These are phyloP conservation scores for Hypocrella siamensis DNA, from an alignment of 2,329 filamentous ascomycete species.

Conservation along the genomic window DNA sequence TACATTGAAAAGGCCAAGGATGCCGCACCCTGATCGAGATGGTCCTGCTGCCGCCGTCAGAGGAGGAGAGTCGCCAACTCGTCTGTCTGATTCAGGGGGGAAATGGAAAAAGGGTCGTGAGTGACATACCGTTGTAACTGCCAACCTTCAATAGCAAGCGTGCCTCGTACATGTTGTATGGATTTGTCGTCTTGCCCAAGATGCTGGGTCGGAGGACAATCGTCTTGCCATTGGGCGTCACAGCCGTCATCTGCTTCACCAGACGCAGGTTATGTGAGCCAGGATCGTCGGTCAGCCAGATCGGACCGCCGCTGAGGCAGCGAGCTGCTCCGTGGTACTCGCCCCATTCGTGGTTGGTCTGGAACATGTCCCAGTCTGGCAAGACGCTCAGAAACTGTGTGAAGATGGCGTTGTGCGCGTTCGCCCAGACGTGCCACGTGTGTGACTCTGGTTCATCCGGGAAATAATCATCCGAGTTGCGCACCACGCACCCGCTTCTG, in stretches of 20 bases:
- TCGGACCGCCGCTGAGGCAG: slow-evolving; percentile 77
- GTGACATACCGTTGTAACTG: slow-evolving; percentile 50
- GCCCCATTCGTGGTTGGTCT: slow-evolving; percentile 50
- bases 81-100: too few species aligned
- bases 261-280: slow-evolving; percentile 63
- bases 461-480: slow-evolving; percentile 89
- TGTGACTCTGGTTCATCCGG: slow-evolving; percentile 68
- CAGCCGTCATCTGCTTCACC: slow-evolving; percentile 67
- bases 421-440: slow-evolving; percentile 89
- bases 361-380: slow-evolving; percentile 68
- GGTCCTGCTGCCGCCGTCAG: slow-evolving; percentile 17
- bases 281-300: slow-evolving; percentile 87
- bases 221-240: slow-evolving; percentile 54
- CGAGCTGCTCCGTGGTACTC: slow-evolving; percentile 80
- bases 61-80: too few species aligned
- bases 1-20: slow-evolving; percentile 78
- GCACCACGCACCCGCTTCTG: slow-evolving; percentile 55
- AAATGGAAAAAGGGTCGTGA: background rate
- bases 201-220: slow-evolving; percentile 68
- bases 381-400: slow-evolving; percentile 74
- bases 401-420: slow-evolving; percentile 76
- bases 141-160: slow-evolving; percentile 59
- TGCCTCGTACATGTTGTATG: slow-evolving; percentile 65
- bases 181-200: slow-evolving; percentile 54
- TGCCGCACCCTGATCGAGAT: slow-evolving; percentile 51